These are phyloP conservation scores for Pythium aristosporum DNA, from an alignment of 352 stramenopile genomes.

Conservation along the genomic window DNA sequence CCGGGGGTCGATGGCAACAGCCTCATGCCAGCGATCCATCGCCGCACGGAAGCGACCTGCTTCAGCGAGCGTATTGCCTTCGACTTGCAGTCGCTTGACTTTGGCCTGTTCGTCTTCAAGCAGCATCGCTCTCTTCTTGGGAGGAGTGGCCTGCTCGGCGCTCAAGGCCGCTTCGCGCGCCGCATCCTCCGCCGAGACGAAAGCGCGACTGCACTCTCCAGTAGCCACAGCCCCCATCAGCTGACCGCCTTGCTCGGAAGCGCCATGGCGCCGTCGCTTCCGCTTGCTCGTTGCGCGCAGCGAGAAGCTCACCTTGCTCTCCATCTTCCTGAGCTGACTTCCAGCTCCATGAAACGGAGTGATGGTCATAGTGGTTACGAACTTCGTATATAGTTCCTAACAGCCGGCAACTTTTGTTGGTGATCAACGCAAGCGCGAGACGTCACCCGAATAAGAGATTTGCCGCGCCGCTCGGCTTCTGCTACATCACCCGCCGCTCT, in stretches of 20 bases:
- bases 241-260: not conserved
- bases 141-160: not conserved
- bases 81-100: constrained; percentile 62
- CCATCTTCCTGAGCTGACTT: not conserved
- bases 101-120: constrained; percentile 63
- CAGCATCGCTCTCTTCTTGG: constrained; percentile 24
- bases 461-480: not conserved
- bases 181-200: constrained; percentile 12
- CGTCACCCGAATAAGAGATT: not conserved
- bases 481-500: not conserved
- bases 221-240: not conserved
- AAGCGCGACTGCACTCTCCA: not conserved
- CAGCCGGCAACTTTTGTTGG: constrained; percentile 21
- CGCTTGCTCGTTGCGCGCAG: constrained; percentile 21
- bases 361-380: not conserved
- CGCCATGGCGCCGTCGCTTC: constrained; percentile 9
- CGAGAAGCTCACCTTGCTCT: constrained; percentile 11
- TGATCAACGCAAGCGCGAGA: constrained; percentile 21
- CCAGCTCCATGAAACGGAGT: not conserved
- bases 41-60: constrained; percentile 55
- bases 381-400: constrained; percentile 13
- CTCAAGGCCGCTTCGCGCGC: constrained; percentile 6
- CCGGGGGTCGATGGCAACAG: constrained; percentile 39
- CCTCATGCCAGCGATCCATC: constrained; percentile 68
- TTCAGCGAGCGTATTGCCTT: constrained; percentile 78